Evolutionary conservation across 805 yeast species (phyloP).

Genomic region (Tetrapisispora iriomotensis): DNA sequence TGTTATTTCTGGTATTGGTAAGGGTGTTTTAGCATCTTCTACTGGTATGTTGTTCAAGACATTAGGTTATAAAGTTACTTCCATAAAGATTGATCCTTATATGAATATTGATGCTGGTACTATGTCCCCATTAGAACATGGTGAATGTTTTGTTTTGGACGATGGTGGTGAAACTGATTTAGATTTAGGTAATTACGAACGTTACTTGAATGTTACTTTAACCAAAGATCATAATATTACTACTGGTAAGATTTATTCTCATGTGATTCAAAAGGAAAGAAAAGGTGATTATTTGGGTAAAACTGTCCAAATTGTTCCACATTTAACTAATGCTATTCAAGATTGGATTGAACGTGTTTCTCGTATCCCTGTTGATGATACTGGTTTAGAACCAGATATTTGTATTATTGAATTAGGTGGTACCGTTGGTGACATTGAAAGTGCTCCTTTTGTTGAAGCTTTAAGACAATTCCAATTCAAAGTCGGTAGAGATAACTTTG

Average conservation of each 20-base stretch:
- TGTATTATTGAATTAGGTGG: slow-evolving; percentile 98
- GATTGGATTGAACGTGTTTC: slow-evolving; percentile 97
- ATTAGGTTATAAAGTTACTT: slow-evolving; percentile 86
- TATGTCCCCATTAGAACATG: slow-evolving; percentile 98
- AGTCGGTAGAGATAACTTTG: slow-evolving; percentile 89
- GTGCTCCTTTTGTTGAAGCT: slow-evolving; percentile 98
- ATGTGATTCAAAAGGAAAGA: slow-evolving; percentile 89
- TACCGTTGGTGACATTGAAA: slow-evolving; percentile 97
- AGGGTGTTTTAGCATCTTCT: slow-evolving; percentile 95
- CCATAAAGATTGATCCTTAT: slow-evolving; percentile 97
- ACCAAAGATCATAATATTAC: slow-evolving; percentile 94
- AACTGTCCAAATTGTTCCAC: slow-evolving; percentile 99
- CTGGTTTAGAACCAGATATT: slow-evolving; percentile 85
- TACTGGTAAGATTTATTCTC: slow-evolving; percentile 93
- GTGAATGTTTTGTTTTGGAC: slow-evolving; percentile 94
- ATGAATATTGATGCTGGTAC: slow-evolving; percentile 99
- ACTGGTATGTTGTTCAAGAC: slow-evolving; percentile 93
- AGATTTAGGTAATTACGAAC: slow-evolving; percentile 96
- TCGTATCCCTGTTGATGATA: slow-evolving; percentile 79
- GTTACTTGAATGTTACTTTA: slow-evolving; percentile 87
- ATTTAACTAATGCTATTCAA: slow-evolving; percentile 92
- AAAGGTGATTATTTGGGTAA: slow-evolving; percentile 96
- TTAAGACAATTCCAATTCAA: slow-evolving; percentile 97
- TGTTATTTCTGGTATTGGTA: slow-evolving; percentile 98
- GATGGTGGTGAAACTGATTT: slow-evolving; percentile 99